Percentiles rank a stretch among this genome's conserved stretches.
These are phyloP conservation scores for Mycena sp. DNA, from an alignment of 1,284 basidiomycete genomes.

Conservation along the genomic window DNA sequence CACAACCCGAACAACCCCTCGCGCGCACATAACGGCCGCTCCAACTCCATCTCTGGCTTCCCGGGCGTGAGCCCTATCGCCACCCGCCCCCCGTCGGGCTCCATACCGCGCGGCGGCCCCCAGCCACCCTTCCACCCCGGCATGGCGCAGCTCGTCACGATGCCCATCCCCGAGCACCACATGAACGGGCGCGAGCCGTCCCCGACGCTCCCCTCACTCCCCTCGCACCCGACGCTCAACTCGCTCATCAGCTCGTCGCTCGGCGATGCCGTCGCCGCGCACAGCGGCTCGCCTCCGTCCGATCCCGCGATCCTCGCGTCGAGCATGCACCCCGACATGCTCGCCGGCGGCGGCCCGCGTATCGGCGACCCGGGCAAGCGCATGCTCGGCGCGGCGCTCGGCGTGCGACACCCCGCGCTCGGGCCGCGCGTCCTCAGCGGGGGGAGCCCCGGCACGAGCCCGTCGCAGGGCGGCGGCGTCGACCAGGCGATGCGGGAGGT, in stretches of 20 bases:
- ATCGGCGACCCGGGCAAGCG: conserved; percentile 87
- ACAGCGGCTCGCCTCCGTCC: conserved; percentile 47
- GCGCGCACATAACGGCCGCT: conserved; percentile 74
- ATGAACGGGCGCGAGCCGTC: conserved; percentile 63
- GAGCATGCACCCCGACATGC: conserved; percentile 50
- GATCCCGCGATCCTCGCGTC: conserved; percentile 75
- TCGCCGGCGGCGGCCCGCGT: conserved; percentile 58
- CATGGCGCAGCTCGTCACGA: conserved; percentile 34
- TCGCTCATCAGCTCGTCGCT: conserved; percentile 81
- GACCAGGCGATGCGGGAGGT: conserved; percentile 78
- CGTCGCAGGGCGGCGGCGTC: conserved; percentile 49
- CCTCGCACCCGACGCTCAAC: conserved; percentile 83
- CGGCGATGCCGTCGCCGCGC: conserved; percentile 50
- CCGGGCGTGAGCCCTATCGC: conserved; percentile 56
- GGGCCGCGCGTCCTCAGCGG: conserved; percentile 59
- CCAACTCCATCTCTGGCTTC: conserved; percentile 74
- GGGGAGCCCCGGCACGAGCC: conserved; percentile 45
- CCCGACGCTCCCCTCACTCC: conserved; percentile 81
- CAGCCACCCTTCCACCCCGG: conserved; percentile 45
- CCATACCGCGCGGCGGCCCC: conserved; percentile 47
- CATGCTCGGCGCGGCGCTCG: conserved; percentile 85
- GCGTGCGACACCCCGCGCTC: conserved; percentile 78
- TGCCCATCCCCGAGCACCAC: conserved; percentile 66
- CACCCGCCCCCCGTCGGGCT: conserved; percentile 45
- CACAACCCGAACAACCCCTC: conserved; percentile 65